Conservation (phyloP, 352 stramenopile genomes). For the Phytophthora aleatoria region DNA sequence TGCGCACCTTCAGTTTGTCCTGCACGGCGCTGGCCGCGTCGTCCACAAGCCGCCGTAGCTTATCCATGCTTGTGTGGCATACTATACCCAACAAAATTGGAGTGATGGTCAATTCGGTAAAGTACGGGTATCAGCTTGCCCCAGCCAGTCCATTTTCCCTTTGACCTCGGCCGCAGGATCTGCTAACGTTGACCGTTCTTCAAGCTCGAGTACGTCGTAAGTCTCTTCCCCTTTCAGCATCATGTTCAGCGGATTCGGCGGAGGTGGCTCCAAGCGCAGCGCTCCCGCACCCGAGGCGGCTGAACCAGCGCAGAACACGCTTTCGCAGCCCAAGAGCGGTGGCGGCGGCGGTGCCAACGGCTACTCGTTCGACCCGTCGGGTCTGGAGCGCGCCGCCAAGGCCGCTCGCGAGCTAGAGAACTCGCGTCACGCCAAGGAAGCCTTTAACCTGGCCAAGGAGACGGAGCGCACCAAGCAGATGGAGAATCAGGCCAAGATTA, state of each 20-base stretch:
- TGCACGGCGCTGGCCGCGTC: conserved; percentile 30
- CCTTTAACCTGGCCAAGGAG: conserved; percentile 96
- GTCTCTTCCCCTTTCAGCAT: conserved; percentile 4
- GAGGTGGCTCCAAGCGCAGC: conserved; percentile 36
- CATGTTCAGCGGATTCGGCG: conserved; percentile 78
- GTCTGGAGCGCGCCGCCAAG: conserved; percentile 97
- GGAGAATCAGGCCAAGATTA: conserved; percentile 92
- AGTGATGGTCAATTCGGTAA: conserved; percentile 23
- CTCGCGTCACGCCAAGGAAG: conserved; percentile 92
- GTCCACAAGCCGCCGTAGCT: conserved; percentile 27
- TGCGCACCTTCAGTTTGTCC: conserved; percentile 30
- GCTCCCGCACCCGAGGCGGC: conserved; percentile 32
- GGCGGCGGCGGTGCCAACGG: conserved; percentile 35
- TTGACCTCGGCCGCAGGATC: conserved; percentile 22
- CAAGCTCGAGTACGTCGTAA: conserved; percentile 6
- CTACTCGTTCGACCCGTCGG: conserved; percentile 96
- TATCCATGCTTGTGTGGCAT: conserved; percentile 27
- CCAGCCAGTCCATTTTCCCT: conserved; percentile 35
- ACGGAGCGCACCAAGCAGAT: conserved; percentile 96
- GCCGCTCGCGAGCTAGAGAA: conserved; percentile 97
- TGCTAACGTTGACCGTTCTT: neutral
- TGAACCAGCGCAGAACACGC: conserved; percentile 37
- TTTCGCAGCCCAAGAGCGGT: conserved; percentile 40
- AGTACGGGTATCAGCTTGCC: conserved; percentile 37
- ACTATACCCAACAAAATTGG: conserved; percentile 13